These are phyloP conservation scores for Aspergillus alliaceus DNA, from an alignment of 2,329 filamentous ascomycete species.

Conservation along the genomic window DNA sequence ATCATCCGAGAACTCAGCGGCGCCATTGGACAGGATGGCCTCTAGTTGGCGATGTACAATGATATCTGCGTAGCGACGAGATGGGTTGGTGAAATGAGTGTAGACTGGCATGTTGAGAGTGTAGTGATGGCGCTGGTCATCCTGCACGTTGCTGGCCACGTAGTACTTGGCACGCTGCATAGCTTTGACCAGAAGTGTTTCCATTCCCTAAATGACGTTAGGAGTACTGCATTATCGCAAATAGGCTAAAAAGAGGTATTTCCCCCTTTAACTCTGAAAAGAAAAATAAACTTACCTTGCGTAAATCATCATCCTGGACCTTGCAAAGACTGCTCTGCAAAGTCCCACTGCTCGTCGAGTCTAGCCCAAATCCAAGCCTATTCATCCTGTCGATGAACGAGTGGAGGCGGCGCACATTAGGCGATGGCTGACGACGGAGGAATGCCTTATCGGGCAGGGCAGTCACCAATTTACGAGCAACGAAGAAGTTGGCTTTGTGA, in stretches of 20 bases:
- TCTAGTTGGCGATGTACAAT: conserved; percentile 95
- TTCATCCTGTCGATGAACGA: conserved; percentile 93
- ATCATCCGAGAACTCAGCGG: conserved; percentile 84
- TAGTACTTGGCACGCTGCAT: conserved; percentile 97
- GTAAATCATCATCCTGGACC: conserved; percentile 81
- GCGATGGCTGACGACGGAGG: conserved; percentile 79
- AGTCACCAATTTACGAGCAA: conserved; percentile 78
- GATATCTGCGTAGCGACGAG: conserved; percentile 90
- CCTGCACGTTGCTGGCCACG: conserved; percentile 73
- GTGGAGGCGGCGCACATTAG: conserved; percentile 83
- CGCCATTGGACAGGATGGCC: conserved; percentile 75
- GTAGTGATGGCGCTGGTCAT: conserved; percentile 83
- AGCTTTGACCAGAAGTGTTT: conserved; percentile 89
- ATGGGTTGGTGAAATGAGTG: conserved; percentile 96
- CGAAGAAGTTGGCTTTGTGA: conserved; percentile 86
- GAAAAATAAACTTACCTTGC: conserved; percentile 71
- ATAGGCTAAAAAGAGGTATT: not conserved
- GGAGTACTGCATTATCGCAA: not conserved
- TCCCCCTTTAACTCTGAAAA: too few relatives aligned
- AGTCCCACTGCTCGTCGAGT: conserved; percentile 82
- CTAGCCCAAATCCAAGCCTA: conserved; percentile 84
- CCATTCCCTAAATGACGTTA: conserved; percentile 68
- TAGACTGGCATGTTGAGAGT: conserved; percentile 89
- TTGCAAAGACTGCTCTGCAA: conserved; percentile 95
- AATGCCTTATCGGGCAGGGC: conserved; percentile 89